phyloP scores from a whole-genome alignment of 495 filamentous ascomycete species.

The Aspergillus asperescens region DNA sequence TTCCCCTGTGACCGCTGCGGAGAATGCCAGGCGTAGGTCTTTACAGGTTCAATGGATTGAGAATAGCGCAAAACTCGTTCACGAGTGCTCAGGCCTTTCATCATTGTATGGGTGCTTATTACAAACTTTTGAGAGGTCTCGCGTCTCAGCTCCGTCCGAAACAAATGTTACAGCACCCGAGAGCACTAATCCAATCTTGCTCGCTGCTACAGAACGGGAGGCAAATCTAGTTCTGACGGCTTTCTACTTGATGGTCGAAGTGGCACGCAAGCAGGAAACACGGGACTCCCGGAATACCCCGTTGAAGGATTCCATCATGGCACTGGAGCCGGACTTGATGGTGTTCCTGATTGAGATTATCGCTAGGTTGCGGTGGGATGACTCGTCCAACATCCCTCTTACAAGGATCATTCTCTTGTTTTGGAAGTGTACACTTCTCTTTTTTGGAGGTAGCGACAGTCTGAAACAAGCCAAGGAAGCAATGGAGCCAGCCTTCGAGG shows the following conservation, averaged over 20 bases:
- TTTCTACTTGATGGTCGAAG: slow-evolving; percentile 69
- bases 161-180: slow-evolving; percentile 31
- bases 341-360: slow-evolving; percentile 69
- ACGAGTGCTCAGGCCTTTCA: slow-evolving; percentile 54
- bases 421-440: slow-evolving; percentile 85
- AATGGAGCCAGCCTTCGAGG: slow-evolving; percentile 34
- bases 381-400: slow-evolving; percentile 58
- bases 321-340: slow-evolving; percentile 62
- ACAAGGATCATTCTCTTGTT: slow-evolving; percentile 70
- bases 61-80: slow-evolving; percentile 54
- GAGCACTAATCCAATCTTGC: slow-evolving; percentile 27
- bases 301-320: slow-evolving; percentile 36
- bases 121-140: slow-evolving; percentile 50
- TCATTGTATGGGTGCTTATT: slow-evolving; percentile 57
- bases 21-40: slow-evolving; percentile 43
- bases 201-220: slow-evolving; percentile 41
- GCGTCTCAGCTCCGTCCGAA: slow-evolving; percentile 24
- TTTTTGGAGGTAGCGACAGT: slow-evolving; percentile 70
- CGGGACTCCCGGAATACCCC: slow-evolving; percentile 20
- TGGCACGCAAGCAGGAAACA: slow-evolving; percentile 47
- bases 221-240: slow-evolving; percentile 52
- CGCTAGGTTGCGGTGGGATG: slow-evolving; percentile 82
- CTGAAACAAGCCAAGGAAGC: slow-evolving; percentile 67
- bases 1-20: slow-evolving; percentile 26
- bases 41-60: slow-evolving; percentile 68